These are phyloP conservation scores for Colletotrichum kahawae DNA, from an alignment of 2,329 filamentous ascomycete genomes.

Conservation along the genomic window DNA sequence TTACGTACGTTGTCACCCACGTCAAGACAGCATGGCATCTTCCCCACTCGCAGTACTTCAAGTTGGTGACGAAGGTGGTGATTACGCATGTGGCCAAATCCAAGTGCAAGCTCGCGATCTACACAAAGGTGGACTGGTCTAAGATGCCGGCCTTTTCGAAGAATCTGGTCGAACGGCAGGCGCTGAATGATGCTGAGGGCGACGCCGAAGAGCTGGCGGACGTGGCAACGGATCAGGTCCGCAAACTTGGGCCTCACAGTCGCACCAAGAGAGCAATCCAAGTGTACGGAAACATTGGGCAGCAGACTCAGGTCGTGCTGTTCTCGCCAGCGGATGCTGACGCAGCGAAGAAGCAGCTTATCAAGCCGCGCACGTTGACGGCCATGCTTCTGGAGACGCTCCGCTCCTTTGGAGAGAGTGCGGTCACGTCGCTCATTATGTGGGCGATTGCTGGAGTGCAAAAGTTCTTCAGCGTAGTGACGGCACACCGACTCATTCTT, in stretches of 20 bases:
- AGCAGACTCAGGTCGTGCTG: conserved; percentile 67
- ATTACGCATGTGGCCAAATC: conserved; percentile 94
- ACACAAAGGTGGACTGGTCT: conserved; percentile 86
- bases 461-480: conserved; percentile 70
- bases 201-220: conserved; percentile 79
- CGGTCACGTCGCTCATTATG: conserved; percentile 77
- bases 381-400: conserved; percentile 75
- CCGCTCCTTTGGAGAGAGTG: conserved; percentile 76
- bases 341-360: conserved; percentile 58
- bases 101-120: conserved; percentile 89
- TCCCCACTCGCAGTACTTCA: conserved; percentile 79
- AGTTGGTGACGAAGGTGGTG: conserved; percentile 86
- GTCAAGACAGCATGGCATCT: conserved; percentile 79
- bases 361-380: conserved; percentile 67
- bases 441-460: conserved; percentile 72
- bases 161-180: conserved; percentile 70
- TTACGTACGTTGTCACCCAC: conserved; percentile 69
- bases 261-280: conserved; percentile 79
- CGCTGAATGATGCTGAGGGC: conserved; percentile 74
- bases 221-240: conserved; percentile 78
- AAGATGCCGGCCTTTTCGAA: conserved; percentile 67
- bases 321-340: conserved; percentile 58
- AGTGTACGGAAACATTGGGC: conserved; percentile 78
- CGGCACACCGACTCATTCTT: conserved; percentile 78
- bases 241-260: conserved; percentile 73